phyloP scores from a whole-genome alignment of 148 eudicot species.

The Pouteria glomerata region DNA sequence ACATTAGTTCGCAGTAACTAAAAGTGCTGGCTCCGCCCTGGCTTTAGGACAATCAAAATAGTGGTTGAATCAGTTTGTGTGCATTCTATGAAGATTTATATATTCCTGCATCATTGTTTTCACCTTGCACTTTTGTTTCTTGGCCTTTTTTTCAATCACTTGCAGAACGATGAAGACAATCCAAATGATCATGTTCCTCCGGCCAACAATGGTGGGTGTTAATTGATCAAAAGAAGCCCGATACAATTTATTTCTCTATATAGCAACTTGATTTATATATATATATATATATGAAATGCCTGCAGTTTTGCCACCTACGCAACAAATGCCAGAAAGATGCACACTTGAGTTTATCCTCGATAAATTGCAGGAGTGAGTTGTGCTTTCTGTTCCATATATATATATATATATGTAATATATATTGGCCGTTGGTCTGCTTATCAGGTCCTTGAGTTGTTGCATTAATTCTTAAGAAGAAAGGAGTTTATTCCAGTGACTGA shows the following conservation, averaged over 20 bases:
- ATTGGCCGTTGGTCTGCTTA: neutral
- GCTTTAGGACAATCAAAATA: neutral
- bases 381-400: neutral
- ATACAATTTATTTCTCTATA: neutral
- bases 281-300: neutral
- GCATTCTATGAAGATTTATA: too few relatives aligned
- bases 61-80: neutral
- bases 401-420: too few relatives aligned
- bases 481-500: neutral
- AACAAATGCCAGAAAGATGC: slow-evolving; percentile 6
- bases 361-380: slow-evolving; percentile 14
- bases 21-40: neutral
- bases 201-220: slow-evolving; percentile 4
- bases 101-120: neutral
- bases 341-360: slow-evolving; percentile 15
- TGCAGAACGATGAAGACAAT: neutral
- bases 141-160: neutral
- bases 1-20: too few relatives aligned
- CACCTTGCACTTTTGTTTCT: neutral
- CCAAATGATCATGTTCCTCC: neutral
- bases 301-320: neutral
- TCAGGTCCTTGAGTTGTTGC: neutral
- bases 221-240: neutral
- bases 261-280: too few relatives aligned
- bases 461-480: neutral